phyloP scores from a whole-genome alignment of 2,329 filamentous ascomycete genomes.

The Phialocephala subalpina region DNA sequence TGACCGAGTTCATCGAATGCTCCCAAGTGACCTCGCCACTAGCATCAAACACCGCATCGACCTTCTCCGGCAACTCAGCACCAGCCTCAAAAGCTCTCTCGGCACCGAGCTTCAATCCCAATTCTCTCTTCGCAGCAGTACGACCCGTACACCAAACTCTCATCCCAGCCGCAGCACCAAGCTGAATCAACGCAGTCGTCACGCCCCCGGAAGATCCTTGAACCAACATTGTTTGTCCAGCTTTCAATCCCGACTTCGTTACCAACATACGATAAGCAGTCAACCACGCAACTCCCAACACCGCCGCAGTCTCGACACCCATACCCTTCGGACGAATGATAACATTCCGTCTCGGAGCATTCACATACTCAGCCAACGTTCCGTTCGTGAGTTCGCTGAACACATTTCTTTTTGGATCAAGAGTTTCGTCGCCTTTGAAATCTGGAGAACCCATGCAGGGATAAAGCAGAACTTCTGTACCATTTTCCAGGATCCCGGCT shows the following conservation, averaged over 20 bases:
- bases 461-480: slow-evolving; percentile 34
- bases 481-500: slow-evolving; percentile 32
- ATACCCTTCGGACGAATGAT: slow-evolving; percentile 30
- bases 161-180: slow-evolving; percentile 35
- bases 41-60: slow-evolving; percentile 35
- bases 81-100: slow-evolving; percentile 30
- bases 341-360: slow-evolving; percentile 33
- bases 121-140: slow-evolving; percentile 29
- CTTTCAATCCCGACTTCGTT: slow-evolving; percentile 30
- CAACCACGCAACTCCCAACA: slow-evolving; percentile 37
- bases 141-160: slow-evolving; percentile 36
- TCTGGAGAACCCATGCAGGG: slow-evolving; percentile 36
- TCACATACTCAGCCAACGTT: slow-evolving; percentile 36
- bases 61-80: slow-evolving; percentile 31
- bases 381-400: slow-evolving; percentile 32
- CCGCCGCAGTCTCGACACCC: slow-evolving; percentile 31
- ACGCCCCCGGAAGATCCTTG: slow-evolving; percentile 36
- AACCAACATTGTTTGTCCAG: slow-evolving; percentile 38
- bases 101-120: slow-evolving; percentile 34
- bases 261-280: slow-evolving; percentile 40
- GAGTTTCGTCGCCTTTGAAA: slow-evolving; percentile 35
- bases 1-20: slow-evolving; percentile 31
- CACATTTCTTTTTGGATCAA: slow-evolving; percentile 36
- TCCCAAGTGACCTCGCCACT: slow-evolving; percentile 31
- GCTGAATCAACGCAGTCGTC: slow-evolving; percentile 35